Percentiles rank a stretch among this genome's conserved stretches.
phyloP scores from a whole-genome alignment of 116 monocot genomes.

The Posidonia oceanica region DNA sequence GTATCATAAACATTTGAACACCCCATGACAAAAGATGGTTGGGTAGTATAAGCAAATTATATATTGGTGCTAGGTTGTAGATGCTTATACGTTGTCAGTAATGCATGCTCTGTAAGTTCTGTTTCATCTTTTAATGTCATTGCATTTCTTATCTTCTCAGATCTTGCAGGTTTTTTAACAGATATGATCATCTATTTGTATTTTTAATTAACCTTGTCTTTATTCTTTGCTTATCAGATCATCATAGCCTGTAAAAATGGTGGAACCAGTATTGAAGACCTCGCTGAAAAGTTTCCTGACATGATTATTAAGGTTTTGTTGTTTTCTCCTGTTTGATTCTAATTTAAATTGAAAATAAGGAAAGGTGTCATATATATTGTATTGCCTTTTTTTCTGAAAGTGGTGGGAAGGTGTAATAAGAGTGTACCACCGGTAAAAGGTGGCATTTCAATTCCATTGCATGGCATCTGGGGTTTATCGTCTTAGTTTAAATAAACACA shows the following conservation, averaged over 20 bases:
- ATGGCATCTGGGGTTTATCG: too few species aligned
- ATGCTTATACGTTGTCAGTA: too few species aligned
- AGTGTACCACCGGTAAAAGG: too few species aligned
- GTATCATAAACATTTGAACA: too few species aligned
- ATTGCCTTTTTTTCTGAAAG: neutral
- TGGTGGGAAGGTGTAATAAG: too few species aligned
- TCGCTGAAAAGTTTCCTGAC: slow-evolving; percentile 94
- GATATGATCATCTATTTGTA: neutral
- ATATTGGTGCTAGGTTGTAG: too few species aligned
- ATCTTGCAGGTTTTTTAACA: neutral
- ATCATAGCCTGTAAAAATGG: slow-evolving; percentile 89
- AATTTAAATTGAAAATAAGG: neutral
- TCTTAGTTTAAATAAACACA: too few species aligned
- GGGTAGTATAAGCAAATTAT: too few species aligned
- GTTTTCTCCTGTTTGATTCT: neutral
- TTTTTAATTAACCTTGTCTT: neutral
- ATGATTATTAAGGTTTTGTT: slow-evolving; percentile 92
- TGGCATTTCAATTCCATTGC: too few species aligned
- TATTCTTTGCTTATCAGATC: slow-evolving; percentile 35
- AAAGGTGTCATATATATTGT: neutral
- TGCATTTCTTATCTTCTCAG: neutral
- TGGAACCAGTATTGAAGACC: slow-evolving; percentile 97
- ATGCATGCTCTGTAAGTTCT: neutral
- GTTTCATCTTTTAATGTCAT: neutral
- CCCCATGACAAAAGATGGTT: too few species aligned